Evolutionary conservation across 768 basidiomycete species (phyloP).

Genomic region (Termitomyces bulborhizus): DNA sequence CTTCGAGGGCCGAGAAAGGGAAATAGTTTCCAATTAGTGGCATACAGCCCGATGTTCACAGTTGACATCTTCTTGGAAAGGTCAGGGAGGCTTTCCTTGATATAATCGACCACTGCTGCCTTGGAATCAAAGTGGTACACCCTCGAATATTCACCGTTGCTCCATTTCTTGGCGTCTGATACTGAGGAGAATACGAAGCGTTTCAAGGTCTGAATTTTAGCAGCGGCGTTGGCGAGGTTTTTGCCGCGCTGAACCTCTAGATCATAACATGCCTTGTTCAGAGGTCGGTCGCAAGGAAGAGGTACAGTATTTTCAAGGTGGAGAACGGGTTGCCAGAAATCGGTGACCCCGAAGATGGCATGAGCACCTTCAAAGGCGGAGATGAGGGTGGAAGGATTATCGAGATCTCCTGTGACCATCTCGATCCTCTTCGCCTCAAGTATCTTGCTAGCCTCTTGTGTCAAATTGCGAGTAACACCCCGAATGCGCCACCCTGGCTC

Average conservation of each 20-base stretch:
- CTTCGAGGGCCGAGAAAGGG: not conserved
- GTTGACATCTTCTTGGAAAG: constrained; percentile 5
- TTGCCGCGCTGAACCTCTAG: constrained; percentile 5
- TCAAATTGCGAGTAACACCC: constrained; percentile 2
- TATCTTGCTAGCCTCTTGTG: not conserved
- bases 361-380: constrained; percentile 6
- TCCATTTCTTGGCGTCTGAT: not conserved
- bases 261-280: not conserved
- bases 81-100: not conserved
- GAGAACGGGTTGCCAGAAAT: constrained; percentile 7
- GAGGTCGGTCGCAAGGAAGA: not conserved
- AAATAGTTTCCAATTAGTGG: constrained; percentile 2
- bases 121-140: constrained; percentile 5
- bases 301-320: not conserved
- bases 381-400: not conserved
- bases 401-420: constrained; percentile 5
- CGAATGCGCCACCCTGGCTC: constrained; percentile 8
- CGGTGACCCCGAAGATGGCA: constrained; percentile 6
- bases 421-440: constrained; percentile 2
- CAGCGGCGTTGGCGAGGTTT: constrained; percentile 4
- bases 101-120: constrained; percentile 1
- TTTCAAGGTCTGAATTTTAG: not conserved
- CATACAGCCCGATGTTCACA: constrained; percentile 1
- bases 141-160: constrained; percentile 1
- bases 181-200: constrained; percentile 1